These are phyloP conservation scores for Thinopyrum elongatum DNA, from an alignment of 176 grass and related monocot species.

Conservation along the genomic window DNA sequence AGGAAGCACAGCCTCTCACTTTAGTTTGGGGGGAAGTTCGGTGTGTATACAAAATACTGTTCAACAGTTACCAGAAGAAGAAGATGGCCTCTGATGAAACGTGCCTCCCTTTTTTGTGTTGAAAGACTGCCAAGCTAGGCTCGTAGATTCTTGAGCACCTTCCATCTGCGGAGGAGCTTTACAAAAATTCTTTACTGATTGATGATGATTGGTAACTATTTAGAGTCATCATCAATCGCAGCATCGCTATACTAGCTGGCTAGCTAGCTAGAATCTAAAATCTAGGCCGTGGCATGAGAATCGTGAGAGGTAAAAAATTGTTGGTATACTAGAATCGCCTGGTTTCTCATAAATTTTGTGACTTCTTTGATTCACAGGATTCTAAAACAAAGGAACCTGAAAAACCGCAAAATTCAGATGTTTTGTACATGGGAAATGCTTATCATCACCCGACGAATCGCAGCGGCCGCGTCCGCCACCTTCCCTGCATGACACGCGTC, in stretches of 20 bases:
- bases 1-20: neutral
- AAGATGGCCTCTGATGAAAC: neutral
- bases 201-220: constrained; percentile 15
- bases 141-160: constrained; percentile 35
- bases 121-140: constrained; percentile 30
- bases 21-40: neutral
- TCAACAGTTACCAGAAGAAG: constrained; percentile 7
- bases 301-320: neutral
- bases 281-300: neutral
- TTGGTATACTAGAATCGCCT: neutral
- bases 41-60: neutral
- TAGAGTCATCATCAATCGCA: neutral
- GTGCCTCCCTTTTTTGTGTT: neutral
- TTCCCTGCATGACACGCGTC: no score
- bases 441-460: no score
- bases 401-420: neutral
- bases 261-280: neutral
- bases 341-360: neutral
- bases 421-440: no score
- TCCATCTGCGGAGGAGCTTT: neutral
- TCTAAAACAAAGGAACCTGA: neutral
- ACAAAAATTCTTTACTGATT: neutral
- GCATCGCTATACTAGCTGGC: neutral
- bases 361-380: neutral
- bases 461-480: no score